Conservation (phyloP, 352 stramenopile genomes). For the Phytophthora melonis region DNA sequence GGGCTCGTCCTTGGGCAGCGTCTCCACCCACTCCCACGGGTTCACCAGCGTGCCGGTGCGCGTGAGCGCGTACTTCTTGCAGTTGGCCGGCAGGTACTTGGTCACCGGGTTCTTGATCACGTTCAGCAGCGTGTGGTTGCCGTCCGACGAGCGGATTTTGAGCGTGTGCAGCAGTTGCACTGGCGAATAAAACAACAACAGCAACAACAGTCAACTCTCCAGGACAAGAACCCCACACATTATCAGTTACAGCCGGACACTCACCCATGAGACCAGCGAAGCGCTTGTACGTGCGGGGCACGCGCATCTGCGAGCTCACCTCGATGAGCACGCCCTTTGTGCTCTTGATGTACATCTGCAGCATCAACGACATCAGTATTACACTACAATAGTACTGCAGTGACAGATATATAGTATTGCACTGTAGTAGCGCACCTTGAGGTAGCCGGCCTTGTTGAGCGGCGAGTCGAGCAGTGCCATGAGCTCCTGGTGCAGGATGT, state of each 20-base stretch:
- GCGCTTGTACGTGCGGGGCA: slow-evolving; percentile 99
- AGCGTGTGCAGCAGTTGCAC: slow-evolving; percentile 99
- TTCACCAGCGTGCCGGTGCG: slow-evolving; percentile 95
- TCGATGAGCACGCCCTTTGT: slow-evolving; percentile 98
- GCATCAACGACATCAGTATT: not conserved
- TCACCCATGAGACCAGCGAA: slow-evolving; percentile 96
- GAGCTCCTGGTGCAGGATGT: slow-evolving; percentile 99
- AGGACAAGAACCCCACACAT: too few relatives aligned
- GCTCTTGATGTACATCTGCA: slow-evolving; percentile 95
- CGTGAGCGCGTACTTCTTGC: slow-evolving; percentile 96
- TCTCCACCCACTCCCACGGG: slow-evolving; percentile 94
- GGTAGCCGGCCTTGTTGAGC: slow-evolving; percentile 98
- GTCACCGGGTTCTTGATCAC: slow-evolving; percentile 99
- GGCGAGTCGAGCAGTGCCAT: slow-evolving; percentile 98
- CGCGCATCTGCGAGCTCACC: slow-evolving; percentile 98
- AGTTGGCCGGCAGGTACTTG: slow-evolving; percentile 96
- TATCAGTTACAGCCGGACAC: too few relatives aligned
- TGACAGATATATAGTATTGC: not conserved
- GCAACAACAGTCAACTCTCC: slow-evolving; percentile 25
- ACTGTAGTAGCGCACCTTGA: slow-evolving; percentile 82
- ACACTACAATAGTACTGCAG: not conserved
- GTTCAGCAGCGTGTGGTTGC: slow-evolving; percentile 97
- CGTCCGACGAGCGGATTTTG: slow-evolving; percentile 99
- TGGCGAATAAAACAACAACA: slow-evolving; percentile 47
- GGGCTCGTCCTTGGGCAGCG: slow-evolving; percentile 91